These are phyloP conservation scores for Scortechinia acanthostroma DNA, from an alignment of 2,329 filamentous ascomycete species.

Conservation along the genomic window DNA sequence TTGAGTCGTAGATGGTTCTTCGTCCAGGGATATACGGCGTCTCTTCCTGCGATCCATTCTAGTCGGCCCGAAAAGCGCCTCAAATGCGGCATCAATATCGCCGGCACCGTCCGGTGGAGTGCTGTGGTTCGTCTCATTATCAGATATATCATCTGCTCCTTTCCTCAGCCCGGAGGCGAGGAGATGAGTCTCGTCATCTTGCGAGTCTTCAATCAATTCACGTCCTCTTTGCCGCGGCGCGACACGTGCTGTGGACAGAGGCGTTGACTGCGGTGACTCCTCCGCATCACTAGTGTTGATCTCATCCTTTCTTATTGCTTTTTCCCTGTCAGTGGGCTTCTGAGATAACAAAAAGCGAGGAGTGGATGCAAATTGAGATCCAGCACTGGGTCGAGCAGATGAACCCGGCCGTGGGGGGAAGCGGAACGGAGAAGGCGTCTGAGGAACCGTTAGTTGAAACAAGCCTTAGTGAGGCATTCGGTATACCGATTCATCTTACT, in stretches of 20 bases:
- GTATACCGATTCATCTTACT: too few relatives aligned
- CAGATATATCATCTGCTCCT: background rate
- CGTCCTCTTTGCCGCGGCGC: background rate
- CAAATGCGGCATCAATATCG: slow-evolving; percentile 12
- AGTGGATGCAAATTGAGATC: background rate
- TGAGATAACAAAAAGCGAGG: background rate
- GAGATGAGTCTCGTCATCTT: background rate
- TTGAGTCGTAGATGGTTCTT: slow-evolving; percentile 3
- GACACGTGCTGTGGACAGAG: background rate
- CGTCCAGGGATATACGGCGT: slow-evolving; percentile 14
- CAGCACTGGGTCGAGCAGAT: background rate
- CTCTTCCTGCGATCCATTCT: slow-evolving; percentile 18
- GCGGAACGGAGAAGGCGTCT: background rate
- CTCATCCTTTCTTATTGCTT: background rate
- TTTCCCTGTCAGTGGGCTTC: background rate
- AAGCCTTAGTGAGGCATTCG: too few relatives aligned
- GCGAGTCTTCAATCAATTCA: background rate
- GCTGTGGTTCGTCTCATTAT: background rate
- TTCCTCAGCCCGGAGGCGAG: background rate
- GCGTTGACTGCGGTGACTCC: background rate
- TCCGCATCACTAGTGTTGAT: background rate
- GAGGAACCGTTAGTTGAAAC: too few relatives aligned
- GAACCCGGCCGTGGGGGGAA: background rate
- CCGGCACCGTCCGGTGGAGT: background rate
- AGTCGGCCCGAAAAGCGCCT: slow-evolving; percentile 17